Base-by-base conservation (phyloP, 495 filamentous ascomycete species). In the Aspergillus olivimuriae region DNA sequence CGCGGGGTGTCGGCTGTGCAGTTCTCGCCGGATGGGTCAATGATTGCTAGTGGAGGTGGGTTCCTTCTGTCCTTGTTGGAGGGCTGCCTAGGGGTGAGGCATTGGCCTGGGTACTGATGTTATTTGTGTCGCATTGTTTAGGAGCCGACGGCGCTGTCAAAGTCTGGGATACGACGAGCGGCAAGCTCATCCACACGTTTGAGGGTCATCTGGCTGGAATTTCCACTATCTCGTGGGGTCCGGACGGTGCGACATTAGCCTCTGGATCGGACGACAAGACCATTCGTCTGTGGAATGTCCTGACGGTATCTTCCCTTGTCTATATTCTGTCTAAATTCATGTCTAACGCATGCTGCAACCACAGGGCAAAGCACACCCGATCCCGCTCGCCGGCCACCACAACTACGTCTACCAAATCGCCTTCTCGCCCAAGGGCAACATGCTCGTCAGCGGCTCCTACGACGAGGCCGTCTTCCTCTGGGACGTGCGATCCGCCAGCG, bases 391-490 rank as follows among this genome's bases (percentile, higher is more conserved):
- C 22, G 90, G 92, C 32, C 92, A 98, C 59, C 90, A 96, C 59
- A 96, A 90, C 58, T 96, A 95, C 69, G 82, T 98, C 34, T 95
- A 91, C 63, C 83, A 83, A 26, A 74, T 98, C 36, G 88, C 90
- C 16, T 98, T 96, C 63, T 87, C 86, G 12, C 92, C 94, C 1
- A 95, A 95, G 64, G 94, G 92, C 28, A 97, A 96, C 55, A 95
- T 95, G 54, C 77, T 98, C 14, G 92, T 85, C 28, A 90, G 85
- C 44, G 94, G 92, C 14, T 91, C 86, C 53, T 97, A 95, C 64
- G 92, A 97, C 54, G 92, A 98, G 71, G 92, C 94, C 7, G 86
- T 98, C 0, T 94, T 95, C 51, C 65, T 97, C 18, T 98, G 92
- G 92, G 92, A 97, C 63, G 85, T 97, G 2, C 78, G 92, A 0